Evolutionary conservation across 768 basidiomycete genomes (phyloP), one percentile per base, ranked within the genome.

Genomic region (Lepiota subincarnata): DNA sequence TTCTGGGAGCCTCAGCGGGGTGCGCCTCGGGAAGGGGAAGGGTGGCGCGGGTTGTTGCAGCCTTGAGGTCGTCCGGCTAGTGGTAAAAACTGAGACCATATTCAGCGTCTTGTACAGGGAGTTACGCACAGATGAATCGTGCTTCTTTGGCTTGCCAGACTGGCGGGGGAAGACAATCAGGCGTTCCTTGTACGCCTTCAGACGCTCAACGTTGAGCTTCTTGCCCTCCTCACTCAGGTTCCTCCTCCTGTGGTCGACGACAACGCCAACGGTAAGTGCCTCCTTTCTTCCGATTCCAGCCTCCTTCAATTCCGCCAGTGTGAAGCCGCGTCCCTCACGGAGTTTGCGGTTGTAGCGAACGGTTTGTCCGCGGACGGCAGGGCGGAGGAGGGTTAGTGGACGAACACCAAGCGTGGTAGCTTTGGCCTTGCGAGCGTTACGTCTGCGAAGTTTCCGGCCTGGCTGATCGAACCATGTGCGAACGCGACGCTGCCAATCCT

Each of bases 381-480:
- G 96, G 66, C 96, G 93, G 65, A 98, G 91, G 70, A 87, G 88
- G 57, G 83, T 78, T 59, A 92, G 83, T 41, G 92, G 97, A 67
- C 92, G 91, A 59, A 93, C 91, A 62, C 97, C 97, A 53, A 97
- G 87, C 57, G 83, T 70, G 42, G 92, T 82, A 53, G 93, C 92
- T 78, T 97, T 98, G 63, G 78, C 76, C 73, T 92, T 87, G 74
- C 97, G 91, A 40, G 94, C 92, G 43, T 78, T 85, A 70, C 97
- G 89, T 70, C 97, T 83, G 71, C 92, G 89, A 71, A 94, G 89
- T 78, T 98, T 98, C 70, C 91, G 89, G 45, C 95, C 96, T 53
- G 97, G 93, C 76, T 99, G 97, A 80, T 98, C 90, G 71, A 98
- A 98, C 95, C 95, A 94, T 68, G 92, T 96, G 73, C 87, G 87